Conservation (phyloP, 1,139 yeast genomes). For the Suhomyces terraborum region DNA sequence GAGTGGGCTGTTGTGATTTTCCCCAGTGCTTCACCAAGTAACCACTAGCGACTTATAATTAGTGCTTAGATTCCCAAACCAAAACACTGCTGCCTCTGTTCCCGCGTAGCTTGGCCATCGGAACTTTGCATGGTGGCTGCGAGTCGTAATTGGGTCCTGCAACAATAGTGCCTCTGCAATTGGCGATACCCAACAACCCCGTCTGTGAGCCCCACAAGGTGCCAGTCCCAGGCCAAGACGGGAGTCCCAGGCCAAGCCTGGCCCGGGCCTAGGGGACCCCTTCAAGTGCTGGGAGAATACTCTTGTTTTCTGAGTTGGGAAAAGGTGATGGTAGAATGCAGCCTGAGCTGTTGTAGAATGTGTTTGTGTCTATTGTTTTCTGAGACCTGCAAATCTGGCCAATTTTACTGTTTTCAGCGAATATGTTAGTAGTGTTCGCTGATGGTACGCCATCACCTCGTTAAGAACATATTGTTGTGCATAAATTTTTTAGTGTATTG, state of each 20-base stretch:
- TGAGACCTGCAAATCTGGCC: not conserved
- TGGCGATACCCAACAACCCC: too few relatives aligned
- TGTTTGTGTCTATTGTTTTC: constrained; percentile 2
- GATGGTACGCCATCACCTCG: constrained; percentile 4
- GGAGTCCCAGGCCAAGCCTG: not conserved
- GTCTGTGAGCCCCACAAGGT: not conserved
- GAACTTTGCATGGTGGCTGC: too few relatives aligned
- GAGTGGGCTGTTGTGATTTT: too few relatives aligned
- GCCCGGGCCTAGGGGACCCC: not conserved
- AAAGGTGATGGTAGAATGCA: not conserved
- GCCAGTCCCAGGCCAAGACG: not conserved
- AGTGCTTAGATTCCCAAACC: too few relatives aligned
- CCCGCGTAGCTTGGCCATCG: too few relatives aligned
- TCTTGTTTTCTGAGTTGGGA: not conserved
- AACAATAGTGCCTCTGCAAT: too few relatives aligned
- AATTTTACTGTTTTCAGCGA: constrained; percentile 6
- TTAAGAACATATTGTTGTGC: constrained; percentile 1
- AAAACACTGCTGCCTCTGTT: too few relatives aligned
- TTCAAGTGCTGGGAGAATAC: not conserved
- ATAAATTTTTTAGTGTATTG: constrained; percentile 6
- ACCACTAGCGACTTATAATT: too few relatives aligned
- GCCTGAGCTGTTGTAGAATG: not conserved
- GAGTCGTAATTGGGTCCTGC: too few relatives aligned
- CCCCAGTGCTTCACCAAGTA: too few relatives aligned
- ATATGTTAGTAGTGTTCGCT: constrained; percentile 2